Percentiles rank a stretch among this genome's conserved stretches.
These are phyloP conservation scores for Corinectria fuckeliana DNA, from an alignment of 2,329 filamentous ascomycete species.

Conservation along the genomic window DNA sequence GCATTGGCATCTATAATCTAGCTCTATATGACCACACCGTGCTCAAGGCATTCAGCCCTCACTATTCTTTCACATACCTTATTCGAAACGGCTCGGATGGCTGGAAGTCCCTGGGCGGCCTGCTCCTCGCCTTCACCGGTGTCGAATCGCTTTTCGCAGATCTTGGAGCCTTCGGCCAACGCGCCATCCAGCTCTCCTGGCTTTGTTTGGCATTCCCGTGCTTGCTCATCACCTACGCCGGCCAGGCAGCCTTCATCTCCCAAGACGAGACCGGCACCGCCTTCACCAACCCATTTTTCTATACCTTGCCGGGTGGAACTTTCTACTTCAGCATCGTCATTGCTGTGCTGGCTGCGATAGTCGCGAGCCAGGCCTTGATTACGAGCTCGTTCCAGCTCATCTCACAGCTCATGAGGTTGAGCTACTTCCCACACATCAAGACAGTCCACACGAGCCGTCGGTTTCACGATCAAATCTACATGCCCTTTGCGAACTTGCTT, in stretches of 20 bases:
- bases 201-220: conserved; percentile 72
- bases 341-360: conserved; percentile 73
- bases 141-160: conserved; percentile 83
- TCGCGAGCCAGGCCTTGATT: conserved; percentile 81
- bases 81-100: conserved; percentile 63
- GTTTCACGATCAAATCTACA: conserved; percentile 79
- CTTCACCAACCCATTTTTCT: conserved; percentile 74
- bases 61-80: conserved; percentile 67
- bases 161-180: conserved; percentile 73
- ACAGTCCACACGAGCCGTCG: conserved; percentile 72
- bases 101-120: conserved; percentile 72
- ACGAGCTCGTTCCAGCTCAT: conserved; percentile 74
- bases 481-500: conserved; percentile 78
- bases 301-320: conserved; percentile 70
- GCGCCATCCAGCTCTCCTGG: conserved; percentile 78
- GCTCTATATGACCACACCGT: conserved; percentile 59
- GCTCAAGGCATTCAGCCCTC: conserved; percentile 62
- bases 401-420: conserved; percentile 73
- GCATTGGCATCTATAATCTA: conserved; percentile 69
- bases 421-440: conserved; percentile 79
- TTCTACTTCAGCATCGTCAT: conserved; percentile 73
- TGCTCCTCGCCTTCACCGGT: conserved; percentile 77
- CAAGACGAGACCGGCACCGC: conserved; percentile 53
- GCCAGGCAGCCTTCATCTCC: conserved; percentile 77
- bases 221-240: conserved; percentile 68